Base-by-base conservation (phyloP, 1,284 basidiomycete genomes). In the Microbotryum lychnidis-dioicae region DNA sequence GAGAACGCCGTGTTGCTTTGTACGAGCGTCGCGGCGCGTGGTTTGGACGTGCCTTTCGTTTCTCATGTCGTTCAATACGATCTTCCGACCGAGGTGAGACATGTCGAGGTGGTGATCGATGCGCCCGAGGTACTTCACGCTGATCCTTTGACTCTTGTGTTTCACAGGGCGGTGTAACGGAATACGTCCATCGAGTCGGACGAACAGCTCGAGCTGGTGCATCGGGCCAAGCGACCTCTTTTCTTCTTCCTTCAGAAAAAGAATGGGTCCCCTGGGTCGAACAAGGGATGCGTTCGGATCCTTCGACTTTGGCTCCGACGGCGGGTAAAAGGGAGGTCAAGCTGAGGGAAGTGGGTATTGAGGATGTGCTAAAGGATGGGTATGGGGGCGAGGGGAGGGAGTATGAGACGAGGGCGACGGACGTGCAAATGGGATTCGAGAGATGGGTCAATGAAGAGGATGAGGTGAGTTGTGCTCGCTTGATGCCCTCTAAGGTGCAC, bases 101-200 rank as follows among this genome's bases (percentile, higher is more conserved):
- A 14, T 12, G 16, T 42, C 12, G 31, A 42, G 14, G 14, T 42
- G 37, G 7, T 21, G 12, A 7, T 47, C 29, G 14, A 9, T n/a
- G 16, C 31, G 31, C n/a, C 20, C 33, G 27, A 10, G 44, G 9
- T 10, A 18, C 7, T 37, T 10, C 10, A 18, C 27, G 9, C 37
- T 42, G 16, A 42, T 27, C n/a, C n/a, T n/a, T n/a, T 10, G 12
- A 8, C 20, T 14, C 18, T 5, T 9, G 21, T 55, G 5, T 21
- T 8, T 6, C n/a, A 1, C 51, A 71, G 78, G 90, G 92, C 18
- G 94, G 96, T 3, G 87, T 87, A 20, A 96, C 88, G 25, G 96
- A 99, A 75, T 98, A 99, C 72, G 85, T 98, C 6, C 96, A 99
- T 77, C 83, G 96, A 51, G 89, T 98, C 7, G 96, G 96, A 29